phyloP scores from a whole-genome alignment of 2,329 filamentous ascomycete species.

The Fusarium concolor region DNA sequence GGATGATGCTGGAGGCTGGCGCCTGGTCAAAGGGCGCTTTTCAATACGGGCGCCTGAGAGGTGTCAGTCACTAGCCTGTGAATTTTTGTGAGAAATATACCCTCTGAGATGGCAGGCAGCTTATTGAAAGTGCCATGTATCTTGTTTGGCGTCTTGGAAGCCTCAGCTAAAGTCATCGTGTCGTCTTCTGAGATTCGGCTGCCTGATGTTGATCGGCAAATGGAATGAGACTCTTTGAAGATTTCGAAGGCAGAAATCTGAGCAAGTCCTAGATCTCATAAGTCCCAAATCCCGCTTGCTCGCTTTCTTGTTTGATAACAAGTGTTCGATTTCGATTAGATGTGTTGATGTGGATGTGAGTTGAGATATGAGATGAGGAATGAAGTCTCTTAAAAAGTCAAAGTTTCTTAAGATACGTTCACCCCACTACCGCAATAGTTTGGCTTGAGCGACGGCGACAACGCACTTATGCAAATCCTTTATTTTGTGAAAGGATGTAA shows the following conservation, averaged over 20 bases:
- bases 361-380: background rate
- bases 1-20: conserved; percentile 56
- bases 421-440: conserved; percentile 12
- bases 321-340: background rate
- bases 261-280: background rate
- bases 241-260: background rate
- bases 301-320: background rate
- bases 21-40: conserved; percentile 60
- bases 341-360: background rate
- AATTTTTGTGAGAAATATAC: conserved; percentile 26
- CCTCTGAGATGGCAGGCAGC: conserved; percentile 52
- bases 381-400: conserved; percentile 3
- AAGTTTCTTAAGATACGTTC: conserved; percentile 15
- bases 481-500: background rate
- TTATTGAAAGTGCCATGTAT: conserved; percentile 48
- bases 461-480: background rate
- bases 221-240: background rate
- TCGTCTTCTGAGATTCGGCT: conserved; percentile 11
- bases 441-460: background rate
- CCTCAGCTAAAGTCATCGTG: conserved; percentile 41
- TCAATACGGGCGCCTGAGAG: conserved; percentile 60
- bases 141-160: conserved; percentile 19
- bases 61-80: conserved; percentile 1
- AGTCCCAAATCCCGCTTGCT: background rate
- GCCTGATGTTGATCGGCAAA: conserved; percentile 31